Base-by-base conservation (phyloP, 768 basidiomycete species). In the Tricholoma furcatifolium region DNA sequence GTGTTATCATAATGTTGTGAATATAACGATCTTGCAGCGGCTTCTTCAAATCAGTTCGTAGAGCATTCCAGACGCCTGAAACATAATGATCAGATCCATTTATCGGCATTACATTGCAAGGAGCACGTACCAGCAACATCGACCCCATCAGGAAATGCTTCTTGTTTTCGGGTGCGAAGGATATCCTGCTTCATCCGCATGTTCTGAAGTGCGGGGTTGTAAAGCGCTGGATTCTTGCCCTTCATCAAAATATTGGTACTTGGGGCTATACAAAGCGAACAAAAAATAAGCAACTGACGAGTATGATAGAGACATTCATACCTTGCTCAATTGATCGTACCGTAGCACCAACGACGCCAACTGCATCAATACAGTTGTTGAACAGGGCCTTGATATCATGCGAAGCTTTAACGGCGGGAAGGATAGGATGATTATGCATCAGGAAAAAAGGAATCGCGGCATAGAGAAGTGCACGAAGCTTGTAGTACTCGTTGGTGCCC, bases 41-140 rank as follows among this genome's bases (percentile, higher is more conserved):
- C 60, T 65, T 67, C 20, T 65, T 62, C 47, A 50, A 62, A 36
- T 70, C 67, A 55, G 72, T 20, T 5, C 14, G 14, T 38, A 23
- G 39, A 6, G 52, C 45, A 31, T 39, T 64, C 44, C 51, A 53
- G 27, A 49, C 58, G 18, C 54, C 47, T 31, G 18, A 8, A 42
- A 10, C 14, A 10, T 8, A 8, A 42, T n/a, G 20, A 9, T n/a
- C n/a, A n/a, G 20, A 9, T 8, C 8, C 15, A 9, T n/a, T n/a
- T 21, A n/a, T 42, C 8, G 8, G 34, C n/a, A n/a, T n/a, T n/a
- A n/a, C n/a, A n/a, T 9, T 35, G 34, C 8, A 35, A 8, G 15
- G 34, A 15, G 8, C 9, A 35, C 34, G 8, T 9, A 35, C 34
- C 34, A 9, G 34, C 34, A 9, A 35, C 34, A 35, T 15, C 34